These are phyloP conservation scores for Cutaneotrichosporon dermatis DNA, from an alignment of 1,284 basidiomycete species.

Conservation along the genomic window DNA sequence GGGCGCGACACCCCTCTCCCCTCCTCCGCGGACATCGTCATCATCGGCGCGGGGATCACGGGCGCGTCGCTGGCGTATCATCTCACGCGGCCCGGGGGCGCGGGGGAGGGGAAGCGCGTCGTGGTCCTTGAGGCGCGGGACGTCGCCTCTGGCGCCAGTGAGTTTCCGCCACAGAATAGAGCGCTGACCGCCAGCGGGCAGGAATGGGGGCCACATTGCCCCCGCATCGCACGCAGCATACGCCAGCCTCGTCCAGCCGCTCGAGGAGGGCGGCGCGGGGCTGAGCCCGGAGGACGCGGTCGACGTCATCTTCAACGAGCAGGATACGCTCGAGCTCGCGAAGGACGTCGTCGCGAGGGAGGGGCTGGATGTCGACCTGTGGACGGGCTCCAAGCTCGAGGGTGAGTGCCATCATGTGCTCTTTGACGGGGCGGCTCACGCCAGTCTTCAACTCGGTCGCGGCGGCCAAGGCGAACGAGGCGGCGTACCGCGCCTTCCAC, in stretches of 20 bases:
- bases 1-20: conserved; percentile 22
- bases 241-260: conserved; percentile 18
- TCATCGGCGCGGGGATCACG: conserved; percentile 29
- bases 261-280: conserved; percentile 30
- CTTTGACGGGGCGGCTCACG: background rate
- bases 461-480: background rate
- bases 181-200: conserved; percentile 16
- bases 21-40: conserved; percentile 22
- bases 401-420: conserved; percentile 13
- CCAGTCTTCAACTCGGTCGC: background rate
- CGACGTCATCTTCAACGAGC: conserved; percentile 56
- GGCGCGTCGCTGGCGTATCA: conserved; percentile 29
- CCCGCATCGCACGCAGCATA: conserved; percentile 27
- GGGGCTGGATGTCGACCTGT: conserved; percentile 28
- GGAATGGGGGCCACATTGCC: conserved; percentile 41
- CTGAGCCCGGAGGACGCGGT: conserved; percentile 45
- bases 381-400: conserved; percentile 25
- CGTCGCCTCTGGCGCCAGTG: conserved; percentile 38
- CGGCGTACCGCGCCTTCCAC: background rate
- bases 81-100: conserved; percentile 25
- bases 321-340: conserved; percentile 64
- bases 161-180: conserved; percentile 1
- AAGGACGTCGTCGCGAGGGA: conserved; percentile 56
- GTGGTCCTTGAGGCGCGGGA: conserved; percentile 40
- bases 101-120: conserved; percentile 24